phyloP scores from a whole-genome alignment of 257 asterid species.

The Scutellaria baicalensis region DNA sequence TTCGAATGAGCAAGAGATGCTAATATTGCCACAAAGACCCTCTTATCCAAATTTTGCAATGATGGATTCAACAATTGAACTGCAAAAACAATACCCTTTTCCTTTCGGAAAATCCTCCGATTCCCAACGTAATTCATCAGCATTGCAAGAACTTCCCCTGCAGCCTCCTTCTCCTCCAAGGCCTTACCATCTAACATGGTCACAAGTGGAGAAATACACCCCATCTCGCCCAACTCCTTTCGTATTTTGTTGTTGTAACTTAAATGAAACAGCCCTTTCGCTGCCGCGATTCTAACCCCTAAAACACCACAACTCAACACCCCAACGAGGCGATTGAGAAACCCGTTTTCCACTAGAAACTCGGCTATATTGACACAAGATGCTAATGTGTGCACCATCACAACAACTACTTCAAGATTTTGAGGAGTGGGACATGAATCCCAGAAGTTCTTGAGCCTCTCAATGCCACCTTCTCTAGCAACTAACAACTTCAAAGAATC shows the following conservation, averaged over 20 bases:
- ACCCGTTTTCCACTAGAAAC: constrained; percentile 45
- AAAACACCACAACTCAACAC: constrained; percentile 45
- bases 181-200: constrained; percentile 73
- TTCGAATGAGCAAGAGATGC: constrained; percentile 44
- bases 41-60: constrained; percentile 41
- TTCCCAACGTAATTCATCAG: constrained; percentile 50
- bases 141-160: constrained; percentile 45
- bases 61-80: constrained; percentile 60
- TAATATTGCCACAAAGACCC: constrained; percentile 34
- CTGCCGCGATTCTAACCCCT: constrained; percentile 62
- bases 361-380: constrained; percentile 52
- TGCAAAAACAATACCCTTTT: constrained; percentile 43
- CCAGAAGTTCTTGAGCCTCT: constrained; percentile 58
- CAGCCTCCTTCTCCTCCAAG: constrained; percentile 68
- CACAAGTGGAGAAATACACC: constrained; percentile 50
- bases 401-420: constrained; percentile 51
- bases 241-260: constrained; percentile 46
- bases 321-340: constrained; percentile 39
- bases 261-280: constrained; percentile 48
- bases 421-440: constrained; percentile 42
- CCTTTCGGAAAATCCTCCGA: constrained; percentile 57
- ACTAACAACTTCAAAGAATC: constrained; percentile 49
- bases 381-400: constrained; percentile 51
- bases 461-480: constrained; percentile 71
- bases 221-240: constrained; percentile 74